Evolutionary conservation across 2,329 filamentous ascomycete genomes (phyloP), one percentile per base, ranked within the genome.

Genomic region (Pseudogymnoascus sp.): DNA sequence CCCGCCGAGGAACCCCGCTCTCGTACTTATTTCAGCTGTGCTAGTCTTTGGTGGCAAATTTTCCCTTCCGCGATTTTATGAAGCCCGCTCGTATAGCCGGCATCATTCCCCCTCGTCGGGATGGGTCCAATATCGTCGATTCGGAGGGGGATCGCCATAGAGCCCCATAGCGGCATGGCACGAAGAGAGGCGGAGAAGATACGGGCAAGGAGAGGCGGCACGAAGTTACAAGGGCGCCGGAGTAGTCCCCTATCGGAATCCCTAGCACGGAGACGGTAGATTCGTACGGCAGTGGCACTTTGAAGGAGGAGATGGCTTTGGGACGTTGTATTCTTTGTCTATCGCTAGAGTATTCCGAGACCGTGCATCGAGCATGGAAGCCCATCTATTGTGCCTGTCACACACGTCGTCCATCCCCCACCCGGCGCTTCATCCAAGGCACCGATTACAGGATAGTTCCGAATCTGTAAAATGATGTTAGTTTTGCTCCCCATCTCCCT

Each of bases 401-500:
- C 51, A 48, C 43, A 34, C 5, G 51, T 57, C 34, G 51, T 4
- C 25, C 34, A 28, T 4, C 25, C 51, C 51, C 28, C 34, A 57
- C 34, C n/a, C 14, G 3, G 5, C 14, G 23, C 45, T 3, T 34
- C 4, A 34, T 34, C 51, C 8, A 60, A 60, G 21, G 14, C 23
- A 54, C 4, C 23, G 28, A 61, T 63, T 6, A 63, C 5, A 63
- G 62, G 48, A 63, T 63, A n/a, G 62, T 60, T 37, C 62, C 62
- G 48, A 63, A 63, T 34, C 62, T 63, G 34, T 16, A 6, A 60
- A n/a, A n/a, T n/a, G 1, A 16, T 13, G 21, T 63, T 36, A 63
- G 62, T n/a, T 37, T 21, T 13, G n/a, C 2, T 61, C 14, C 19
- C 13, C 21, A n/a, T 48, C 10, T 14, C n/a, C n/a, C n/a, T n/a